Conservation (phyloP, 2,329 filamentous ascomycete genomes). For the Metarhizium guizhouense region DNA sequence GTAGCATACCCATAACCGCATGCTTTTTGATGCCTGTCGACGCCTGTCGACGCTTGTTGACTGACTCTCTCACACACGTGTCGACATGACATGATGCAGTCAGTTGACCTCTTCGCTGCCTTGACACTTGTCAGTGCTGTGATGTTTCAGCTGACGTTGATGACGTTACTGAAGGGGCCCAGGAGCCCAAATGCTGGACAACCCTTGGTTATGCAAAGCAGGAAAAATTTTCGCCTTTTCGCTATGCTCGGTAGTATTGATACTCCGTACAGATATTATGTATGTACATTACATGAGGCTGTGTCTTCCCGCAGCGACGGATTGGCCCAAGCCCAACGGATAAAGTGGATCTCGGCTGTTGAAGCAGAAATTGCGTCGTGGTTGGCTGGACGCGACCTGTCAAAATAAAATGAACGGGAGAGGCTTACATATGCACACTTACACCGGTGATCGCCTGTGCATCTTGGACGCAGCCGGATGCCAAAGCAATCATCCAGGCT, state of each 20-base stretch:
- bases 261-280: background rate
- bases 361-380: background rate
- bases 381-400: conserved; percentile 2
- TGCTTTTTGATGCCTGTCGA: background rate
- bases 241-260: background rate
- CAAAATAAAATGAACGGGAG: conserved; percentile 3
- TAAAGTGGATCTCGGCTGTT: background rate
- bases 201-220: background rate
- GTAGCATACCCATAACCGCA: background rate
- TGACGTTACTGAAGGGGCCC: background rate
- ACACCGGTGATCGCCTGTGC: conserved; percentile 16
- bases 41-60: background rate
- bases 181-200: background rate
- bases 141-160: background rate
- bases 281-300: background rate
- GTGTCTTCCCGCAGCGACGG: background rate
- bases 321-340: background rate
- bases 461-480: conserved; percentile 7
- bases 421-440: conserved; percentile 9
- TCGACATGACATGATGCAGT: background rate
- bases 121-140: background rate
- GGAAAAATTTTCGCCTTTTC: background rate
- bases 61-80: background rate
- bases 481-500: background rate
- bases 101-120: background rate